Base-by-base conservation (phyloP, 2,329 filamentous ascomycete genomes). In the Trichoderma simmonsii region DNA sequence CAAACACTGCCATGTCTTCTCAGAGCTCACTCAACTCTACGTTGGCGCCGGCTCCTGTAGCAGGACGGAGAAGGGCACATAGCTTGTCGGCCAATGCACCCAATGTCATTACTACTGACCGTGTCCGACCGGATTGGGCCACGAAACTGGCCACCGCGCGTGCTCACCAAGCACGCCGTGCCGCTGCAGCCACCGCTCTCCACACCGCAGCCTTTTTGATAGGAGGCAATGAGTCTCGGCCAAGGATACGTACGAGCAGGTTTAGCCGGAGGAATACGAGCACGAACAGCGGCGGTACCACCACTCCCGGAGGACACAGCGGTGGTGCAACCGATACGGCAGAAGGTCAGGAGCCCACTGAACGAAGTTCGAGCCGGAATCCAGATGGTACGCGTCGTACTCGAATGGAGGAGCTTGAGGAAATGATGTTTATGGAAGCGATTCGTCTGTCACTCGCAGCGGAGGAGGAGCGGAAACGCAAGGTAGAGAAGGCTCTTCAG, bases 361-460 rank as follows among this genome's bases (percentile, higher is more conserved):
- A 77, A 34, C 73, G 76, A 43, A 73, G 73, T 4, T 74, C 77
- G 18, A 73, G 76, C 11, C 63, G 77, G 2, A 75, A 72, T 48
- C 65, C 75, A 3, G 75, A 76, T 11, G 76, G 76, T 15, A 77
- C 77, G 70, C 77, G 85, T 72, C 81, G 86, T 60, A 80, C 79
- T 71, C 87, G 93, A 34, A 89, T 97, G 79, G 93, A 97, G 26
- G 95, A 98, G 76, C 86, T 98, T 0, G 96, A 99, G 80, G 95
- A 97, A 63, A 93, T 99, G 85, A 99, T 99, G 96, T 94, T 98
- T 86, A 94, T 96, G 86, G 96, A 99, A 80, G 96, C 96, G 0
- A 97, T 99, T 62, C 88, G 96, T 51, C 82, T 97, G 34, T 97
- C 94, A 62, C 85, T 99, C n/a, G 94, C 92, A 0, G 91, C 93